A percentile compares a stretch with the other conserved stretches of the same genome.
Conservation (phyloP, 208 protist species). For the Leishmania tarentolae region DNA sequence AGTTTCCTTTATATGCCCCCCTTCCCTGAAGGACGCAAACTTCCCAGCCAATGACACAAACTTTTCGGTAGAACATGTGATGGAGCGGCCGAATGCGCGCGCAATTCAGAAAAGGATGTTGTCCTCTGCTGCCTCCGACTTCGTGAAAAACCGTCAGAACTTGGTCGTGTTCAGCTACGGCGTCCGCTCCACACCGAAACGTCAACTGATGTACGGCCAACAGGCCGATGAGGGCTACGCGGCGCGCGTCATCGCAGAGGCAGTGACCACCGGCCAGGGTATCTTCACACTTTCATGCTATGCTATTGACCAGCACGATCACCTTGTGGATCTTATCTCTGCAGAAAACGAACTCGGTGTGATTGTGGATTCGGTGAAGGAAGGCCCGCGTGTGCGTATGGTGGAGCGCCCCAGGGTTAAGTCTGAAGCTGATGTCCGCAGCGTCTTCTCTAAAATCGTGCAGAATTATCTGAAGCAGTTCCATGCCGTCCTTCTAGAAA, state of each 20-base stretch:
- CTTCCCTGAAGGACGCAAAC: constrained; percentile 51
- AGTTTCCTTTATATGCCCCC: constrained; percentile 62
- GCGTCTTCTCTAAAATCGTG: constrained; percentile 59
- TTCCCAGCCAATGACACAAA: constrained; percentile 73
- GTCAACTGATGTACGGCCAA: constrained; percentile 84
- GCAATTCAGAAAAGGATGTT: constrained; percentile 40
- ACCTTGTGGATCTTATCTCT: constrained; percentile 84
- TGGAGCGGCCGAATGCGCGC: constrained; percentile 47
- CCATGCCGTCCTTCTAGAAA: constrained; percentile 71
- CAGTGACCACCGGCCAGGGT: constrained; percentile 45
- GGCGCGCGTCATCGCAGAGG: constrained; percentile 66
- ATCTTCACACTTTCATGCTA: constrained; percentile 80
- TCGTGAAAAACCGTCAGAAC: constrained; percentile 74
- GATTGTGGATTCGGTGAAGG: constrained; percentile 89
- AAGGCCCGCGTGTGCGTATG: constrained; percentile 82
- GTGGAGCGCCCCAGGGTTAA: constrained; percentile 66
- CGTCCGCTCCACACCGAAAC: constrained; percentile 80
- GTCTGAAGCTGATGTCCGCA: constrained; percentile 55
- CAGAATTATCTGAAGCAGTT: constrained; percentile 86
- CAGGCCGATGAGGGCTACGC: constrained; percentile 68
- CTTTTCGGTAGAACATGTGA: constrained; percentile 65
- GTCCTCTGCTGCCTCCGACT: constrained; percentile 46
- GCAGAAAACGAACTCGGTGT: constrained; percentile 78
- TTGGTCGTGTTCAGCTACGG: constrained; percentile 86
- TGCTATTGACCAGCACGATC: constrained; percentile 69